phyloP scores from a whole-genome alignment of 2,329 filamentous ascomycete species.

The Lojkania enalia region DNA sequence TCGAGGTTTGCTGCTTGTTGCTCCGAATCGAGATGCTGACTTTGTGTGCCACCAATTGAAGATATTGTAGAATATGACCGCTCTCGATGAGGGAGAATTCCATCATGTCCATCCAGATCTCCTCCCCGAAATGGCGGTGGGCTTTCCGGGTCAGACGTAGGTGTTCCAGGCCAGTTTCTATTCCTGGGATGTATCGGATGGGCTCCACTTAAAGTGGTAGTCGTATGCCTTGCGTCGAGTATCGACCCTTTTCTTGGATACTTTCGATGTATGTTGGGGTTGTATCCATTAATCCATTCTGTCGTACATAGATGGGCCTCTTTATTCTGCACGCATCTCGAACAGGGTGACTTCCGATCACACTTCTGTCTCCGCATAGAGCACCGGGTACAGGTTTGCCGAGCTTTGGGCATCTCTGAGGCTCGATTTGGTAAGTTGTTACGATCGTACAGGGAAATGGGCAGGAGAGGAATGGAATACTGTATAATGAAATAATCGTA shows the following conservation, averaged over 20 bases:
- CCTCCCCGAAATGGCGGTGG: not conserved
- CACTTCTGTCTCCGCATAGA: conserved; percentile 35
- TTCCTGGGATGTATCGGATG: not conserved
- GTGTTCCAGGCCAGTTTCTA: conserved; percentile 5
- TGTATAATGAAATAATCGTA: conserved; percentile 1
- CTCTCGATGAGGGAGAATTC: not conserved
- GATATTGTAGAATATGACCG: conserved; percentile 3
- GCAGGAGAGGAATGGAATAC: not conserved
- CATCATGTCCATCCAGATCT: no score
- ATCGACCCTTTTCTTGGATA: conserved; percentile 21
- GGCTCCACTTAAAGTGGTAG: not conserved
- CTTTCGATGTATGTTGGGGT: conserved; percentile 36
- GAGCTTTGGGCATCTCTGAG: conserved; percentile 35
- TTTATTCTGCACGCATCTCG: conserved; percentile 36
- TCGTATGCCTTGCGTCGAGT: not conserved
- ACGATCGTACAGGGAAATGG: conserved; percentile 1
- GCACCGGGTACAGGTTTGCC: conserved; percentile 38
- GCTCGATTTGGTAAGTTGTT: not conserved
- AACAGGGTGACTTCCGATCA: conserved; percentile 32
- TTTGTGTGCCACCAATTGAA: not conserved
- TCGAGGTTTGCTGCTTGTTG: conserved; percentile 17
- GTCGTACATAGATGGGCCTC: conserved; percentile 39
- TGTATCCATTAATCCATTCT: conserved; percentile 38
- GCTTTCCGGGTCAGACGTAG: conserved; percentile 1
- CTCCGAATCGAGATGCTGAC: conserved; percentile 9